Evolutionary conservation across 1,139 yeast genomes (phyloP).

Genomic region (Lodderomyces orthopsilosis): DNA sequence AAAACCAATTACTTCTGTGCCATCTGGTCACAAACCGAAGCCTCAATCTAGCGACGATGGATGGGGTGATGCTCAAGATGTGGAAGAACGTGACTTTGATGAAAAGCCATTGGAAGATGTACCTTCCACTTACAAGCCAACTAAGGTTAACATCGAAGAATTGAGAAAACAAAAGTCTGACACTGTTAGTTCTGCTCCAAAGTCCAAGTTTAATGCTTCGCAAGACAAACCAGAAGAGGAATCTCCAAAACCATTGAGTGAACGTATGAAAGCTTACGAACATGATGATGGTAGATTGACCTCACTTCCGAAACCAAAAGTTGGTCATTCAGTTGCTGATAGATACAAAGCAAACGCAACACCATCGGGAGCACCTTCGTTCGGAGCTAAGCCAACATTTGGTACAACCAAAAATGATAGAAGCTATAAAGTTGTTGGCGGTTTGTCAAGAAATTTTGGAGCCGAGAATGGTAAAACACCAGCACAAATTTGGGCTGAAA

Average conservation of each 20-base stretch:
- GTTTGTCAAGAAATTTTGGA: slow-evolving; percentile 66
- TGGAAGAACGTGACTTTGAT: slow-evolving; percentile 67
- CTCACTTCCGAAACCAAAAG: slow-evolving; percentile 66
- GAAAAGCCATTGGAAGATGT: slow-evolving; percentile 58
- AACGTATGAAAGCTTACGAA: slow-evolving; percentile 38
- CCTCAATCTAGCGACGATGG: slow-evolving; percentile 45
- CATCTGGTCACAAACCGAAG: slow-evolving; percentile 22
- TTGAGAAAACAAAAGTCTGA: slow-evolving; percentile 48
- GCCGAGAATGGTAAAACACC: slow-evolving; percentile 84
- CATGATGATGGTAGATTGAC: slow-evolving; percentile 45
- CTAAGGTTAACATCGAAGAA: slow-evolving; percentile 45
- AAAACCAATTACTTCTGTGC: slow-evolving; percentile 30
- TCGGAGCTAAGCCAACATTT: slow-evolving; percentile 54
- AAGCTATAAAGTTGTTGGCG: slow-evolving; percentile 55
- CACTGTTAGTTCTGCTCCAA: slow-evolving; percentile 44
- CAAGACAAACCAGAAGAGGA: slow-evolving; percentile 29
- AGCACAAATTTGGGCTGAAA: slow-evolving; percentile 95
- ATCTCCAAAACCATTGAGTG: slow-evolving; percentile 40
- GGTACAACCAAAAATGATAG: slow-evolving; percentile 26
- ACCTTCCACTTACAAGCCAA: slow-evolving; percentile 70
- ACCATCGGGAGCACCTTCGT: slow-evolving; percentile 30
- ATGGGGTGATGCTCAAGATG: slow-evolving; percentile 64
- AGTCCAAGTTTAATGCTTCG: slow-evolving; percentile 18
- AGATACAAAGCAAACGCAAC: slow-evolving; percentile 42
- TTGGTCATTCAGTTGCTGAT: slow-evolving; percentile 48